Conservation (phyloP, 164 flowering plant species). For the Akebia trifoliata region DNA sequence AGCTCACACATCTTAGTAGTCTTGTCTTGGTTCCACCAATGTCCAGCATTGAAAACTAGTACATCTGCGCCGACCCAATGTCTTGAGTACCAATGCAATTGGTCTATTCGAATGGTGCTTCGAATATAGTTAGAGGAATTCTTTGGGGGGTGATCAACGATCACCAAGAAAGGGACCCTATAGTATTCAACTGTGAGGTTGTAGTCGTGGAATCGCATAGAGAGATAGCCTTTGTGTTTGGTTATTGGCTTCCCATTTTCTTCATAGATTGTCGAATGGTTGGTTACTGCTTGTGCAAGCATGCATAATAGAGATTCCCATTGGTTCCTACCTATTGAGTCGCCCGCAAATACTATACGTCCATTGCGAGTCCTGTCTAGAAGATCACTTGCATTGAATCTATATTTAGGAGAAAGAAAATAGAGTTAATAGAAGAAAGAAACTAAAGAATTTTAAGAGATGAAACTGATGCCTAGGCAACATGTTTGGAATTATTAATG, state of each 20-base stretch:
- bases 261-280: conserved; percentile 59
- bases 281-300: conserved; percentile 61
- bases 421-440: neutral
- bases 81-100: conserved; percentile 48
- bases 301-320: conserved; percentile 95
- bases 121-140: conserved; percentile 34
- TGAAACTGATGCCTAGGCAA: neutral
- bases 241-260: conserved; percentile 64
- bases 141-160: conserved; percentile 43
- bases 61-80: conserved; percentile 71
- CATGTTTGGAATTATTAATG: too few species aligned
- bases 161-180: conserved; percentile 67
- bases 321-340: conserved; percentile 88
- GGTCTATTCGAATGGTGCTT: conserved; percentile 46
- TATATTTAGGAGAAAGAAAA: conserved; percentile 14
- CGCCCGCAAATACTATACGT: conserved; percentile 75
- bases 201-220: conserved; percentile 55
- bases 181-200: conserved; percentile 78
- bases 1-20: conserved; percentile 43
- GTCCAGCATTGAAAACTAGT: conserved; percentile 74
- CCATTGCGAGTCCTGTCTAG: conserved; percentile 58
- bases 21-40: conserved; percentile 82
- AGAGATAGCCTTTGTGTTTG: conserved; percentile 77
- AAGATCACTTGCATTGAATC: conserved; percentile 67
- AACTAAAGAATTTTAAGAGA: neutral